phyloP scores from a whole-genome alignment of 176 grass and related monocot species.

The Eremochloa ophiuroides region DNA sequence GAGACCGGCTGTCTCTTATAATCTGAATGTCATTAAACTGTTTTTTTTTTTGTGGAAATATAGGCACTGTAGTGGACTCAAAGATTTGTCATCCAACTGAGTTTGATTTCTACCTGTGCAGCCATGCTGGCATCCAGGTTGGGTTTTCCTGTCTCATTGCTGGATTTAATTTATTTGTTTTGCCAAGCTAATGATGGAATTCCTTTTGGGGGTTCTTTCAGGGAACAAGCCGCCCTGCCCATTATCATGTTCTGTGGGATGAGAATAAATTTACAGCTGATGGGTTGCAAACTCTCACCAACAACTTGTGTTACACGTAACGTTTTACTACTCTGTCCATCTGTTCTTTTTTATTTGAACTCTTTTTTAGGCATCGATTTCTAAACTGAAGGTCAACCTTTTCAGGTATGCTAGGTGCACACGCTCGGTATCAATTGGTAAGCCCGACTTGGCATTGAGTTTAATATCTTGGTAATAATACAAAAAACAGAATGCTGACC shows the following conservation, averaged over 20 bases:
- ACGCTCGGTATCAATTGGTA: constrained; percentile 81
- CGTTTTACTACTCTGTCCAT: not conserved
- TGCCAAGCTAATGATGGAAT: not conserved
- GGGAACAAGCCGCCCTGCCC: constrained; percentile 92
- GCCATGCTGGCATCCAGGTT: constrained; percentile 98
- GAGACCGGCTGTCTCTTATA: not conserved
- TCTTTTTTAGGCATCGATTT: not conserved
- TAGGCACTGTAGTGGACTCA: constrained; percentile 89
- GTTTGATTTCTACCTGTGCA: constrained; percentile 95
- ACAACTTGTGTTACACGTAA: constrained; percentile 99
- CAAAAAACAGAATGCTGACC: not conserved
- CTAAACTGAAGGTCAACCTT: constrained; percentile 7
- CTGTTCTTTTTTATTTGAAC: not conserved
- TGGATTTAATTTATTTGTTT: constrained; percentile 1
- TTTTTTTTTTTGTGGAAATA: constrained; percentile 9
- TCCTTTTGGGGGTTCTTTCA: constrained; percentile 22
- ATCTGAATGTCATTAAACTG: not conserved
- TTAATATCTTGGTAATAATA: not conserved
- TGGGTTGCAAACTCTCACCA: constrained; percentile 82
- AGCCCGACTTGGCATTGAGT: not conserved
- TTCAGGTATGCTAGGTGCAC: constrained; percentile 85
- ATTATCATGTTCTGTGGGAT: constrained; percentile 98
- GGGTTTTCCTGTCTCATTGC: not conserved
- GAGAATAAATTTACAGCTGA: constrained; percentile 97
- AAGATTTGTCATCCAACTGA: constrained; percentile 99